These are phyloP conservation scores for Chaetomiaceae sp. DNA, from an alignment of 2,329 filamentous ascomycete genomes.

Conservation along the genomic window DNA sequence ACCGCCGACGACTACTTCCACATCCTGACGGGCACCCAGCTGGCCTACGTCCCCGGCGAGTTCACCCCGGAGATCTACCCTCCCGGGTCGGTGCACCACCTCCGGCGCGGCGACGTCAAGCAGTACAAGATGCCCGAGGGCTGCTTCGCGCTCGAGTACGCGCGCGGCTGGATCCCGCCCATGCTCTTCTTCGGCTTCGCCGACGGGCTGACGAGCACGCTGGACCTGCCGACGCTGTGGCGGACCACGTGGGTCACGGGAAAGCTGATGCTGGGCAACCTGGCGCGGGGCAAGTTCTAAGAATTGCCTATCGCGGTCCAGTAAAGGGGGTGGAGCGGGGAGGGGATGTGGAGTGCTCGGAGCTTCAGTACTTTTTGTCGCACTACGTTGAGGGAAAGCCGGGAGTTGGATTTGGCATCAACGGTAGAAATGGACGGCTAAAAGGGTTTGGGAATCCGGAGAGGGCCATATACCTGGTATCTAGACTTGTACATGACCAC, in stretches of 20 bases:
- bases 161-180: conserved; percentile 83
- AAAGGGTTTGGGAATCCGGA: too few relatives aligned
- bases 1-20: conserved; percentile 94
- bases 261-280: conserved; percentile 69
- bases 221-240: conserved; percentile 84
- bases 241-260: conserved; percentile 70
- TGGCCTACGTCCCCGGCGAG: conserved; percentile 65
- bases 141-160: conserved; percentile 81
- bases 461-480: neutral
- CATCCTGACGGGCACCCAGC: conserved; percentile 75
- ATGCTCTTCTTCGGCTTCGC: conserved; percentile 90
- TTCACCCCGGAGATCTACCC: conserved; percentile 68
- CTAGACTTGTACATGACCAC: neutral
- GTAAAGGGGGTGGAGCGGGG: too few relatives aligned
- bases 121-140: conserved; percentile 76
- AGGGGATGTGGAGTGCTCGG: too few relatives aligned
- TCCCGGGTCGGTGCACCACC: conserved; percentile 65
- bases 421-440: neutral
- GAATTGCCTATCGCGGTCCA: too few relatives aligned
- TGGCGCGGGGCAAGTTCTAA: conserved; percentile 67
- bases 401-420: too few relatives aligned
- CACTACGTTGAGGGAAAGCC: too few relatives aligned
- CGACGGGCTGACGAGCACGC: conserved; percentile 72
- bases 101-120: conserved; percentile 66
- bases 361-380: too few relatives aligned